Evolutionary conservation across 2,329 filamentous ascomycete species (phyloP).

Genomic region (Alternaria triticimaculans): DNA sequence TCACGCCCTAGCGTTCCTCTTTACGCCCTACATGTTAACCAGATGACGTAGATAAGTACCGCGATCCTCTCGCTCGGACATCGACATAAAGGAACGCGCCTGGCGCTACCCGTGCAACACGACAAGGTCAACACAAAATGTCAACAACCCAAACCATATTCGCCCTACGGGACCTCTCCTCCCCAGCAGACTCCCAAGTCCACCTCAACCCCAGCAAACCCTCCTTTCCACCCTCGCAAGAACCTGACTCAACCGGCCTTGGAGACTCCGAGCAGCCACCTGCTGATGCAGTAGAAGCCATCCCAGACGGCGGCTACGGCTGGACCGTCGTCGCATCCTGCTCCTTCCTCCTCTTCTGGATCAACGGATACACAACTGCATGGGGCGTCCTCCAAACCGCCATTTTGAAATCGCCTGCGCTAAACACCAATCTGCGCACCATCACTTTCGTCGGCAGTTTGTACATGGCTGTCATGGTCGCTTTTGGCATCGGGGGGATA

Average conservation of each 20-base stretch:
- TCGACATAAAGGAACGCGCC: neutral
- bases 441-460: constrained; percentile 67
- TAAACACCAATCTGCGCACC: constrained; percentile 36
- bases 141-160: neutral
- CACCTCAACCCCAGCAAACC: neutral
- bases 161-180: neutral
- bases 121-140: neutral
- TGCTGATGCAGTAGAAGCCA: constrained; percentile 8
- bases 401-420: constrained; percentile 57
- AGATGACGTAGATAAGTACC: neutral
- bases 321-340: constrained; percentile 62
- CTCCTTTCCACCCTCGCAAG: neutral
- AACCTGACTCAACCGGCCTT: neutral
- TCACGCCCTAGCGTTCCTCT: neutral
- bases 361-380: constrained; percentile 62
- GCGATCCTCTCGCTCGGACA: neutral
- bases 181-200: neutral
- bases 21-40: neutral
- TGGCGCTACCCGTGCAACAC: too few relatives aligned
- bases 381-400: constrained; percentile 68
- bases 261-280: neutral
- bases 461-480: constrained; percentile 58
- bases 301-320: constrained; percentile 63
- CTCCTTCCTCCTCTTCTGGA: constrained; percentile 58
- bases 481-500: constrained; percentile 61